Conservation (phyloP, 768 basidiomycete species). For the Amyloporia xantha region DNA sequence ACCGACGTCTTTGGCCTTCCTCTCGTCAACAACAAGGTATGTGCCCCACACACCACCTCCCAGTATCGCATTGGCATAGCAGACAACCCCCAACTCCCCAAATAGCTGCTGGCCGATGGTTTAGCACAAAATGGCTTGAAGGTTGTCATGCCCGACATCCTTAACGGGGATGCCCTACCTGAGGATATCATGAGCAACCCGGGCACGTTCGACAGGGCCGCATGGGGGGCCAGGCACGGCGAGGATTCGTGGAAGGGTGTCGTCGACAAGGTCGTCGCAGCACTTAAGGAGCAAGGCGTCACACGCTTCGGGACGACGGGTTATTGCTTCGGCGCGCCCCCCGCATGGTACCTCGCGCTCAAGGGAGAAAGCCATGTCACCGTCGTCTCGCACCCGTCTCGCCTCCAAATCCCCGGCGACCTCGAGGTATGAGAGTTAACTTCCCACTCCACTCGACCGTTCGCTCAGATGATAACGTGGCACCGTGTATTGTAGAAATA, state of each 20-base stretch:
- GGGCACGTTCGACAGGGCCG: constrained; percentile 22
- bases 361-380: constrained; percentile 43
- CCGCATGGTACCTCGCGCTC: constrained; percentile 57
- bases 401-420: constrained; percentile 52
- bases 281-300: constrained; percentile 53
- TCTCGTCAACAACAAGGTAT: constrained; percentile 28
- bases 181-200: constrained; percentile 7
- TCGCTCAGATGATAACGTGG: background rate
- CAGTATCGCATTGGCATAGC: background rate
- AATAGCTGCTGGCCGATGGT: constrained; percentile 25
- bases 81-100: background rate
- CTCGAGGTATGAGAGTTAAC: constrained; percentile 40
- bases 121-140: constrained; percentile 28
- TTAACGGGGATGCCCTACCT: constrained; percentile 24
- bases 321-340: constrained; percentile 65
- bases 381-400: constrained; percentile 54
- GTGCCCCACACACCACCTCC: too few species aligned
- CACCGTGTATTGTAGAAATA: constrained; percentile 32
- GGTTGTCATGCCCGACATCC: constrained; percentile 23
- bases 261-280: constrained; percentile 50
- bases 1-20: constrained; percentile 32
- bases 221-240: constrained; percentile 32
- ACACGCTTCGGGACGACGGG: constrained; percentile 53
- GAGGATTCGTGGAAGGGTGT: constrained; percentile 23
- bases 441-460: too few species aligned